Percentiles rank a stretch among this genome's conserved stretches.
phyloP scores from a whole-genome alignment of 345 rosid genomes.

The Linum trigynum region DNA sequence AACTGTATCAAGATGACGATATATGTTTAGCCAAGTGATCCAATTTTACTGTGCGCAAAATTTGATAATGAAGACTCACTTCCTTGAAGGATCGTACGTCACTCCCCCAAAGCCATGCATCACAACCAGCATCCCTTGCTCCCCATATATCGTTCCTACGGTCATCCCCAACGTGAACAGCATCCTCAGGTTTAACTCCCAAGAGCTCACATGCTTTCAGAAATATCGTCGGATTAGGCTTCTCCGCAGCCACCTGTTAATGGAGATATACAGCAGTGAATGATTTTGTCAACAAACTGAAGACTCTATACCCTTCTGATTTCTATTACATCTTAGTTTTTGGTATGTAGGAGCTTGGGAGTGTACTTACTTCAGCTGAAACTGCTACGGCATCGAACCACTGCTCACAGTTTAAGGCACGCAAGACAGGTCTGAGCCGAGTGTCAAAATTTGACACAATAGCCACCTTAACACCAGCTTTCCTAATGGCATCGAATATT shows the following conservation, averaged over 20 bases:
- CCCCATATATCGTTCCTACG: constrained; percentile 99
- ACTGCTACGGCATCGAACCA: constrained; percentile 98
- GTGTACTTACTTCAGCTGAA: constrained; percentile 75
- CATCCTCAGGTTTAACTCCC: constrained; percentile 85
- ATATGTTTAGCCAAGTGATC: no score
- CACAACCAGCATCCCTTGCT: constrained; percentile 96
- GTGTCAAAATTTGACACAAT: constrained; percentile 96
- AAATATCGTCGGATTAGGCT: constrained; percentile 94
- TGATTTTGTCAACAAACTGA: background rate
- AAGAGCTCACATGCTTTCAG: constrained; percentile 83
- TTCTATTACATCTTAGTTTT: background rate
- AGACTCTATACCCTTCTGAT: background rate
- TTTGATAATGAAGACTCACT: constrained; percentile 24
- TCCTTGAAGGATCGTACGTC: constrained; percentile 83
- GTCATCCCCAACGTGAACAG: constrained; percentile 95
- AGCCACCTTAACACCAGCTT: constrained; percentile 76
- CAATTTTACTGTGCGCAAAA: background rate
- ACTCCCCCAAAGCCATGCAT: constrained; percentile 99
- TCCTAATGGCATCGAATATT: constrained; percentile 67
- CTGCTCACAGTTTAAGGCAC: constrained; percentile 75
- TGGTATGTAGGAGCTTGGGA: background rate
- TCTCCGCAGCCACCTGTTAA: constrained; percentile 83
- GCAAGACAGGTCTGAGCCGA: constrained; percentile 72
- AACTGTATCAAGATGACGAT: no score
- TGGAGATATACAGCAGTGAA: constrained; percentile 8